phyloP scores from a whole-genome alignment of 78 protist species.

The Cavenderia fasciculata region DNA sequence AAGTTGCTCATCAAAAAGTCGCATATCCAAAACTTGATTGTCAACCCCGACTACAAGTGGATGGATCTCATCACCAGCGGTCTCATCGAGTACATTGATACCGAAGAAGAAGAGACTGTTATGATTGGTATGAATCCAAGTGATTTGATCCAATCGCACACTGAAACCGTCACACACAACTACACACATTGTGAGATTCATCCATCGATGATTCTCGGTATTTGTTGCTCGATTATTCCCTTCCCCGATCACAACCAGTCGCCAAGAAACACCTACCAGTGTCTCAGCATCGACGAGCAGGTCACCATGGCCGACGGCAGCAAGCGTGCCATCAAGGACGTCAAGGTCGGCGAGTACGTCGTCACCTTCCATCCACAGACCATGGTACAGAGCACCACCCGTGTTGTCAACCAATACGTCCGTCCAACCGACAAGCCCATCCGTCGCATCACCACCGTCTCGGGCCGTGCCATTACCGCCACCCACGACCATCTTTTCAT shows the following conservation, averaged over 20 bases:
- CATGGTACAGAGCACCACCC: neutral
- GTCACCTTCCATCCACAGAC: conserved; percentile 13
- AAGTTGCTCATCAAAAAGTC: conserved; percentile 56
- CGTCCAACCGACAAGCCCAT: conserved; percentile 16
- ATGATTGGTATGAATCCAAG: conserved; percentile 91
- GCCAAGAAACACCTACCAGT: conserved; percentile 99
- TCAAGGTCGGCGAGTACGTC: neutral
- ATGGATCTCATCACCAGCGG: conserved; percentile 84
- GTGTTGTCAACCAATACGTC: conserved; percentile 1
- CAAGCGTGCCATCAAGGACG: conserved; percentile 2
- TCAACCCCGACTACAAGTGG: conserved; percentile 75
- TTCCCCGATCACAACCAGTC: conserved; percentile 99
- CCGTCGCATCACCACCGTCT: neutral
- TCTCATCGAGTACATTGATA: conserved; percentile 96
- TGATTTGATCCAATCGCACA: conserved; percentile 46
- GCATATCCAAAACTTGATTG: conserved; percentile 28
- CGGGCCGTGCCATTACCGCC: conserved; percentile 28
- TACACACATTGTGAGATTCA: conserved; percentile 99
- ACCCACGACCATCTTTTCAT: conserved; percentile 53
- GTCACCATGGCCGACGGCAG: neutral
- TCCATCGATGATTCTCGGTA: conserved; percentile 99
- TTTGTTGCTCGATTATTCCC: conserved; percentile 99
- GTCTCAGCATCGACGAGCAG: neutral
- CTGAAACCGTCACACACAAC: neutral
- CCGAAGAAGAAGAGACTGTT: conserved; percentile 97